Percentiles rank a stretch among this genome's conserved stretches.
Evolutionary conservation across 2,329 filamentous ascomycete genomes (phyloP).

Genomic region (Aspergillus sp.): DNA sequence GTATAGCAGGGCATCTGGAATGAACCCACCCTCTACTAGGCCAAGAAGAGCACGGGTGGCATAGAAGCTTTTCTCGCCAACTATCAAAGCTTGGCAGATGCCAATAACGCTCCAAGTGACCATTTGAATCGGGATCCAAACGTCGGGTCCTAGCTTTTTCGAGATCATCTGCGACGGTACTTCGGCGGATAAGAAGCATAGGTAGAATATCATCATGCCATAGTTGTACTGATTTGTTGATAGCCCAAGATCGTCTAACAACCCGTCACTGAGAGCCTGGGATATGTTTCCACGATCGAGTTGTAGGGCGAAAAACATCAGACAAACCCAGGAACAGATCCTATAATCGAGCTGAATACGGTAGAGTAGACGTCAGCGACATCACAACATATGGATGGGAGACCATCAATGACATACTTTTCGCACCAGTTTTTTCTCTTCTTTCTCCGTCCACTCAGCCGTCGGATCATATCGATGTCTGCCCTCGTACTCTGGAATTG

Average conservation of each 20-base stretch:
- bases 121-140: constrained; percentile 55
- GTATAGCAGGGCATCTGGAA: constrained; percentile 44
- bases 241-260: constrained; percentile 52
- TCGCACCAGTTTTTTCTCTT: constrained; percentile 35
- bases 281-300: constrained; percentile 44
- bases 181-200: constrained; percentile 50
- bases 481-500: constrained; percentile 41
- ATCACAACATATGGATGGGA: neutral
- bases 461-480: constrained; percentile 44
- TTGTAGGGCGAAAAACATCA: constrained; percentile 61
- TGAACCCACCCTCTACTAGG: constrained; percentile 56
- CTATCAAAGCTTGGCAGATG: constrained; percentile 56
- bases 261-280: constrained; percentile 54
- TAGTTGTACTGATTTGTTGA: constrained; percentile 57
- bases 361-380: neutral
- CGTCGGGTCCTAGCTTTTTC: constrained; percentile 51
- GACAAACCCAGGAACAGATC: constrained; percentile 28
- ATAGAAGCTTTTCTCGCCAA: constrained; percentile 49
- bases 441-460: constrained; percentile 36
- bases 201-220: constrained; percentile 52
- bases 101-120: constrained; percentile 56
- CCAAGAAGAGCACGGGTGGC: constrained; percentile 54
- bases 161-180: constrained; percentile 57
- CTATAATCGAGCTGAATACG: neutral
- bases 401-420: constrained; percentile 17